Conservation (phyloP, 116 monocot genomes). For the Trichopus zeylanicus region DNA sequence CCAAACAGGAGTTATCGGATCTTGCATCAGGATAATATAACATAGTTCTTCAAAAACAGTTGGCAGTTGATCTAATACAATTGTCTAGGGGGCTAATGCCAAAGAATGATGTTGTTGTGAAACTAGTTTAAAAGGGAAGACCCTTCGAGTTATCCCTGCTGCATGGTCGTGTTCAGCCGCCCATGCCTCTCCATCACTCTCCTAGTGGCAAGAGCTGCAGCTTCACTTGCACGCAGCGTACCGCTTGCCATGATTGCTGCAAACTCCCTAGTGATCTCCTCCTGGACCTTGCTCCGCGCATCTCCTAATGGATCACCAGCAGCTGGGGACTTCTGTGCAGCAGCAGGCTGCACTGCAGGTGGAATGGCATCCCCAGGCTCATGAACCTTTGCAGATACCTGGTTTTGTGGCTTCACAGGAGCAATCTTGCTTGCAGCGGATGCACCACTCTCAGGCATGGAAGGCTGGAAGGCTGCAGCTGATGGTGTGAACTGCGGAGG, state of each 20-base stretch:
- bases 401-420: too few relatives aligned
- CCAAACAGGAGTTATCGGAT: too few relatives aligned
- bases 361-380: too few relatives aligned
- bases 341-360: too few relatives aligned
- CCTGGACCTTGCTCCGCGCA: slow-evolving; percentile 61
- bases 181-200: slow-evolving; percentile 82
- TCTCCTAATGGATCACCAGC: too few relatives aligned
- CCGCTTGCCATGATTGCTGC: slow-evolving; percentile 81
- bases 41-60: too few relatives aligned
- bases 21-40: too few relatives aligned
- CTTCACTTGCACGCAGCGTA: slow-evolving; percentile 73
- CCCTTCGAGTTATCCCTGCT: slow-evolving; percentile 7
- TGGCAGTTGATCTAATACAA: too few relatives aligned
- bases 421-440: neutral
- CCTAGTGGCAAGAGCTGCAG: slow-evolving; percentile 76
- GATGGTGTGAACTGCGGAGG: slow-evolving; percentile 52
- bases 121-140: too few relatives aligned
- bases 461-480: neutral
- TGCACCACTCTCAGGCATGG: neutral
- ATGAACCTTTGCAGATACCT: too few relatives aligned
- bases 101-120: neutral
- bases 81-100: neutral
- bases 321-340: neutral
- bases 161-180: neutral
- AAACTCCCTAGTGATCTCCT: slow-evolving; percentile 84